phyloP scores from a whole-genome alignment of 2,329 filamentous ascomycete genomes.

The Penicillium sp. region DNA sequence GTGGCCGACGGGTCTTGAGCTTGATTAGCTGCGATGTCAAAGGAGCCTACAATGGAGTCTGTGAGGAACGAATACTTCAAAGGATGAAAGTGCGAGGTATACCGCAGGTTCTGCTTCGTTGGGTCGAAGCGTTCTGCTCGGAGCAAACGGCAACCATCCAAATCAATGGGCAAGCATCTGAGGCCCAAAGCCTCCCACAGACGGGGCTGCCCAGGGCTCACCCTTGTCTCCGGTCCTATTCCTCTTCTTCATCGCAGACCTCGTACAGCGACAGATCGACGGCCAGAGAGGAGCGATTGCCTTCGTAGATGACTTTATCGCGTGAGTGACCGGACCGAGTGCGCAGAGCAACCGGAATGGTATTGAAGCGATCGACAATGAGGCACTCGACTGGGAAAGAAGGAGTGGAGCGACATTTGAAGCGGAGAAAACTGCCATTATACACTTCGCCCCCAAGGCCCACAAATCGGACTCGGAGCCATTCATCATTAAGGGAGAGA shows the following conservation, averaged over 20 bases:
- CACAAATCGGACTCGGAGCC: slow-evolving; percentile 17
- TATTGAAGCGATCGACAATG: too few relatives aligned
- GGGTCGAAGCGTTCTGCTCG: slow-evolving; percentile 29
- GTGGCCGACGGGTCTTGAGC: slow-evolving; percentile 11
- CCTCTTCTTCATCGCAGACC: slow-evolving; percentile 37
- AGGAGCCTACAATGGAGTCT: slow-evolving; percentile 41
- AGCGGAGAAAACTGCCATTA: too few relatives aligned
- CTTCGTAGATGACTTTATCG: slow-evolving; percentile 15
- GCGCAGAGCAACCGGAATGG: too few relatives aligned
- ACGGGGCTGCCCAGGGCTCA: slow-evolving; percentile 26
- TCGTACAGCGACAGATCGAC: slow-evolving; percentile 34
- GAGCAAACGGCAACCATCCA: slow-evolving; percentile 15
- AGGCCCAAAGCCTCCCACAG: slow-evolving; percentile 13
- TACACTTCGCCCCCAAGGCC: slow-evolving; percentile 23
- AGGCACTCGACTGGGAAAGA: too few relatives aligned
- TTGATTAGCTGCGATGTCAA: slow-evolving; percentile 40
- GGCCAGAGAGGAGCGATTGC: slow-evolving; percentile 21
- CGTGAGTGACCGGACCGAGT: too few relatives aligned
- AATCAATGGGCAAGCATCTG: slow-evolving; percentile 6
- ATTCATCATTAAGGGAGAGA: slow-evolving; percentile 21
- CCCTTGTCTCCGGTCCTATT: slow-evolving; percentile 39
- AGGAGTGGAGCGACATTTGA: too few relatives aligned
- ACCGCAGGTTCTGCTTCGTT: slow-evolving; percentile 20
- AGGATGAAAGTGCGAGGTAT: slow-evolving; percentile 32
- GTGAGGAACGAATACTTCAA: slow-evolving; percentile 33